Percentiles rank a stretch among this genome's conserved stretches.
phyloP scores from a whole-genome alignment of 73 alveolate genomes.

The Paraurostyla sp. region DNA sequence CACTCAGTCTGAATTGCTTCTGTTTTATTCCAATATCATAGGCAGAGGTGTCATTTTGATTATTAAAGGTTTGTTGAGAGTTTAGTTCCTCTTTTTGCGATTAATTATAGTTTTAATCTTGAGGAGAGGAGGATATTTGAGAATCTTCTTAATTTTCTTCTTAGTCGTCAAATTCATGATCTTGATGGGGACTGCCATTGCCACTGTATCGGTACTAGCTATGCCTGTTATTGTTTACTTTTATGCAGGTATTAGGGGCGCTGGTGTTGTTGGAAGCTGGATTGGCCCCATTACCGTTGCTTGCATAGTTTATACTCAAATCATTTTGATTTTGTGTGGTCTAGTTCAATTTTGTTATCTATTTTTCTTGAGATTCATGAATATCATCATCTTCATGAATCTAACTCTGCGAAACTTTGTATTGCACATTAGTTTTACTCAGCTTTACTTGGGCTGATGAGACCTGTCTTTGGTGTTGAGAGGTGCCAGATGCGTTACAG shows the following conservation, averaged over 20 bases:
- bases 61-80: too few species aligned
- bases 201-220: conserved; percentile 24
- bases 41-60: too few species aligned
- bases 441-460: neutral
- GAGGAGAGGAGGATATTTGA: neutral
- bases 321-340: too few species aligned
- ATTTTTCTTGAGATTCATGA: neutral
- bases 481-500: neutral
- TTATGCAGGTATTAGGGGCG: conserved; percentile 31
- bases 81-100: neutral
- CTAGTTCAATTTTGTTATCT: neutral
- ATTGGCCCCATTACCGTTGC: neutral
- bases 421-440: neutral
- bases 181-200: neutral
- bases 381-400: neutral
- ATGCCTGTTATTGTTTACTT: neutral
- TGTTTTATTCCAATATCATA: too few species aligned
- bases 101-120: neutral
- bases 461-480: neutral
- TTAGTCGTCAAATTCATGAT: conserved; percentile 4
- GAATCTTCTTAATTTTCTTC: neutral
- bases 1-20: too few species aligned
- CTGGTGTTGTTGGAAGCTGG: neutral
- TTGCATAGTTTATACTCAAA: neutral
- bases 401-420: neutral